These are phyloP conservation scores for Aspergillus persii DNA, from an alignment of 2,329 filamentous ascomycete genomes.

Conservation along the genomic window DNA sequence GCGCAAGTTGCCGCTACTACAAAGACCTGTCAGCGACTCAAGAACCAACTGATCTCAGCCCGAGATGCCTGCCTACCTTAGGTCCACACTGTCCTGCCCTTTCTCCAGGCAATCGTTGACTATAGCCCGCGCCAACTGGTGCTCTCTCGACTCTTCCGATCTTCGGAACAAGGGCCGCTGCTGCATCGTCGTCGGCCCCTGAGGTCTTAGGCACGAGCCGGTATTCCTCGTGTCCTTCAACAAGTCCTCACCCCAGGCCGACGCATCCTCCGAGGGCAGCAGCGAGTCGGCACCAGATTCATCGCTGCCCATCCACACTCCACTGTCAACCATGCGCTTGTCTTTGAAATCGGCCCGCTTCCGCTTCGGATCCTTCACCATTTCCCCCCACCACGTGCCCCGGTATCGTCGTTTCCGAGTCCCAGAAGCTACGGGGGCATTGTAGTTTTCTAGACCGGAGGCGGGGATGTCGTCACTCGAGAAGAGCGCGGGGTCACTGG, in stretches of 20 bases:
- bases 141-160: constrained; percentile 34
- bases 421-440: constrained; percentile 21
- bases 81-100: constrained; percentile 44
- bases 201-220: background rate
- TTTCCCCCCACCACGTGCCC: constrained; percentile 47
- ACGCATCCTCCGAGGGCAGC: constrained; percentile 35
- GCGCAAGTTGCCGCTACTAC: constrained; percentile 32
- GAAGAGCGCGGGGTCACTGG: constrained; percentile 47
- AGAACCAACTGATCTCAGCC: background rate
- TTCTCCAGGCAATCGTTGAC: constrained; percentile 44
- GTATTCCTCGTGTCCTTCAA: constrained; percentile 26
- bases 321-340: constrained; percentile 46
- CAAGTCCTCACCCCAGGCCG: constrained; percentile 39
- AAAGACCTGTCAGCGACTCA: background rate
- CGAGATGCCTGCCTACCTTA: constrained; percentile 37
- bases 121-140: constrained; percentile 35
- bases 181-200: constrained; percentile 7
- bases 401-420: constrained; percentile 42
- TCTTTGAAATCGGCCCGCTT: constrained; percentile 44
- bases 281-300: constrained; percentile 36
- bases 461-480: constrained; percentile 48
- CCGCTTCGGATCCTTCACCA: constrained; percentile 35
- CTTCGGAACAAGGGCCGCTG: constrained; percentile 20
- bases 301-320: constrained; percentile 50
- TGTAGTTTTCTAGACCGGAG: constrained; percentile 46